Conservation (phyloP, 495 filamentous ascomycete genomes). For the Aspergillus incahuasiensis region DNA sequence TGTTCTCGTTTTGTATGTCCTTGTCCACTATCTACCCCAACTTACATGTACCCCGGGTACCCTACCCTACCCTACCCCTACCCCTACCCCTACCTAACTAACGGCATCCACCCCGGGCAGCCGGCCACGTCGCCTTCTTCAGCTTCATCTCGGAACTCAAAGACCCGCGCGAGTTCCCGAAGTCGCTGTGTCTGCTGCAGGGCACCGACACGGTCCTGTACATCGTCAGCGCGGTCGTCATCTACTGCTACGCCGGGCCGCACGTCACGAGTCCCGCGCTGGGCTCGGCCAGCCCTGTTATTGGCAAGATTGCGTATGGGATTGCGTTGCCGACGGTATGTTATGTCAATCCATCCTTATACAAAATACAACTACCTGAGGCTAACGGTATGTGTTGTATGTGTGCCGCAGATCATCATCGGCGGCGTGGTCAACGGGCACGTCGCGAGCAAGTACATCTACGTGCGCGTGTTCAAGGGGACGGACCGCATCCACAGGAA, state of each 20-base stretch:
- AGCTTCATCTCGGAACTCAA: slow-evolving; percentile 73
- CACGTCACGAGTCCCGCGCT: slow-evolving; percentile 3
- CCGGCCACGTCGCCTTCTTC: slow-evolving; percentile 67
- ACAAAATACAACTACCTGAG: too few relatives aligned
- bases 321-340: slow-evolving; percentile 10
- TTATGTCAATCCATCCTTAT: too few relatives aligned
- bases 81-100: too few relatives aligned
- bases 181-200: slow-evolving; percentile 61
- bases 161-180: slow-evolving; percentile 58
- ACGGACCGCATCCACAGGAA: slow-evolving; percentile 55
- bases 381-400: neutral
- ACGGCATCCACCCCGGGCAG: slow-evolving; percentile 26
- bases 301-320: slow-evolving; percentile 7
- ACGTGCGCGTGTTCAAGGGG: slow-evolving; percentile 42
- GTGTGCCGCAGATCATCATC: slow-evolving; percentile 9
- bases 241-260: slow-evolving; percentile 69
- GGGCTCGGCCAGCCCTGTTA: slow-evolving; percentile 1
- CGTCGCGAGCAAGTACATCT: slow-evolving; percentile 7
- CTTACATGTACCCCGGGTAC: too few relatives aligned
- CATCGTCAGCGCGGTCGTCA: slow-evolving; percentile 37
- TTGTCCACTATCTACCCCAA: too few relatives aligned
- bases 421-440: slow-evolving; percentile 13
- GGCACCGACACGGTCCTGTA: slow-evolving; percentile 63
- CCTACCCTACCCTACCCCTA: too few relatives aligned
- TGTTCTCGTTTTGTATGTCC: slow-evolving; percentile 54